Evolutionary conservation across 179 eudicot species (phyloP).

Genomic region (Silene noctiflora): DNA sequence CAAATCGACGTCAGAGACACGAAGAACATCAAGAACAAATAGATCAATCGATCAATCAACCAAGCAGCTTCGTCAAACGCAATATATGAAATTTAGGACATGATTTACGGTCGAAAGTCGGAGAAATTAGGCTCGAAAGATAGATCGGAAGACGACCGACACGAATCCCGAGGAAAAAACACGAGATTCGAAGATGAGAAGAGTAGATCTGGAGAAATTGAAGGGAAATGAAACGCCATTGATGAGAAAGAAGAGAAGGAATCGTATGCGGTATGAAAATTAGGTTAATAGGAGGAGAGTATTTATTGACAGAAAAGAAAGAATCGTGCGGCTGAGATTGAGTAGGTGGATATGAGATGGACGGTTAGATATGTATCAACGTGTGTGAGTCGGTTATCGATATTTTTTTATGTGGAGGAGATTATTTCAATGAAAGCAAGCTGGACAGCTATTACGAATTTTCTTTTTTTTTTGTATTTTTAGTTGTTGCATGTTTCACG

Average conservation of each 20-base stretch:
- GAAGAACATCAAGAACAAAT: neutral
- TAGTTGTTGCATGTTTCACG: neutral
- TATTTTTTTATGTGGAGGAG: slow-evolving; percentile 12
- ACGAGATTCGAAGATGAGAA: neutral
- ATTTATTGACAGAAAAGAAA: slow-evolving; percentile 4
- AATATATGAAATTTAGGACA: too few relatives aligned
- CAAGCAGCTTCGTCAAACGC: too few relatives aligned
- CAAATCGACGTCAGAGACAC: neutral
- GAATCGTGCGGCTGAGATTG: neutral
- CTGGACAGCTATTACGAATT: neutral
- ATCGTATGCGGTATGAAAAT: neutral
- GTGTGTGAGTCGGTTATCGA: slow-evolving; percentile 21
- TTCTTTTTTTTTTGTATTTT: too few relatives aligned
- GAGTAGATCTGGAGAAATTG: slow-evolving; percentile 22
- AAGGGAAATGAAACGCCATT: neutral
- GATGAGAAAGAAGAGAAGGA: neutral
- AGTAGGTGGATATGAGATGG: neutral
- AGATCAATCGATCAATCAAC: neutral
- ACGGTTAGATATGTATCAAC: neutral
- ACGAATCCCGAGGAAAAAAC: neutral
- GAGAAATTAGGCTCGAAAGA: neutral
- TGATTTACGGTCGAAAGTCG: neutral
- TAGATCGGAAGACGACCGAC: slow-evolving; percentile 12
- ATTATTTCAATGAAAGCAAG: neutral
- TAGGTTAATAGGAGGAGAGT: neutral